These are phyloP conservation scores for Cyclostephanos invisitatus DNA, from an alignment of 108 stramenopile genomes.

Conservation along the genomic window DNA sequence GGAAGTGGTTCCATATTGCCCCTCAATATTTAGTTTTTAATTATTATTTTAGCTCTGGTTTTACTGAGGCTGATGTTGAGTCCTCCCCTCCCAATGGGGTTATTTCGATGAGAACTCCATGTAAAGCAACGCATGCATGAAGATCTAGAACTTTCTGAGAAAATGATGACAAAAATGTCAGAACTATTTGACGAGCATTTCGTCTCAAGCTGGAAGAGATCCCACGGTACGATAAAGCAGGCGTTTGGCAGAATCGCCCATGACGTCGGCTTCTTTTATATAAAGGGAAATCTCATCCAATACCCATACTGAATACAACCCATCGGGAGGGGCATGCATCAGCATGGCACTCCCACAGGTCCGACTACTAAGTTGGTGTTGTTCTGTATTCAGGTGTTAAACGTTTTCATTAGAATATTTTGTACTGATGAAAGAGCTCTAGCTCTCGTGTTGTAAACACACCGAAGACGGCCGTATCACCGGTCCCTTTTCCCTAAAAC, in stretches of 20 bases:
- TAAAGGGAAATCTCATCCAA: too few relatives aligned
- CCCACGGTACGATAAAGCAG: too few relatives aligned
- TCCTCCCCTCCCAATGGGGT: background rate
- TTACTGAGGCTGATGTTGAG: conserved; percentile 19
- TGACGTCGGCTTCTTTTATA: too few relatives aligned
- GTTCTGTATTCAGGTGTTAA: background rate
- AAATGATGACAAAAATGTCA: too few relatives aligned
- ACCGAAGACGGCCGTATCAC: background rate
- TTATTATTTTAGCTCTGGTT: conserved; percentile 24
- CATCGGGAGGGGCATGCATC: background rate
- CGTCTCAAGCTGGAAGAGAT: too few relatives aligned
- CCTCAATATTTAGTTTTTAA: conserved; percentile 42
- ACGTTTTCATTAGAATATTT: conserved; percentile 19
- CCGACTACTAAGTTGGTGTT: background rate
- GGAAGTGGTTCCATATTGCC: conserved; percentile 8
- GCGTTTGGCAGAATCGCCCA: too few relatives aligned
- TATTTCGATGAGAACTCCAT: background rate
- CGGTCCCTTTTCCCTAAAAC: background rate
- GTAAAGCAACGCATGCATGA: too few relatives aligned
- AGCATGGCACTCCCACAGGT: background rate
- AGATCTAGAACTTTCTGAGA: too few relatives aligned
- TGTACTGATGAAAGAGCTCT: conserved; percentile 17
- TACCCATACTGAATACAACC: too few relatives aligned
- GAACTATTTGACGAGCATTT: too few relatives aligned
- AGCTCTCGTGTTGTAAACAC: background rate